Evolutionary conservation across 2,329 filamentous ascomycete species (phyloP), one percentile per base, ranked within the genome.

Genomic region (Apiospora malaysiana): DNA sequence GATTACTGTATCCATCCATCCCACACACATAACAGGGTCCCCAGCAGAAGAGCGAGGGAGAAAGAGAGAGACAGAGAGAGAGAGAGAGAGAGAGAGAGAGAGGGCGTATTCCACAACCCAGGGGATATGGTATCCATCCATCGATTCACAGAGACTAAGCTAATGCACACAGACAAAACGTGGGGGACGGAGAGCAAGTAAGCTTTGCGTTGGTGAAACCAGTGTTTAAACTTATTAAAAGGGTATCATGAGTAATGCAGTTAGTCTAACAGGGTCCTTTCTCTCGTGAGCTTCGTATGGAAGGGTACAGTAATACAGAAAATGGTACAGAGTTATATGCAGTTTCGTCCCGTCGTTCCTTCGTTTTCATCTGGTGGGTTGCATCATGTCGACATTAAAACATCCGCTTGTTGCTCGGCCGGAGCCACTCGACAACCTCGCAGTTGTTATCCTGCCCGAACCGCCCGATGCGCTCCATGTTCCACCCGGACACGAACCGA

Each of bases 401-500:
- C 25, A 68, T 68, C 32, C 66, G 32, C 43, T 21, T 32, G 25
- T 32, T 47, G 14, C 66, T 68, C 10, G 66, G 66, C 23, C 66
- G 25, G 18, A 68, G 32, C 66, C 66, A 47, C n/a, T 68, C 66
- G 43, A 68, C 66, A 18, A 27, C 43, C 2, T 68, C 25, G 43
- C 66, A 68, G 32, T 27, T 47, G n/a, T 68, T 18, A 12, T 68
- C 43, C 25, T 23, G 66, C 12, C 43, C 66, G 9, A 45, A 68
- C 25, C n/a, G 25, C 18, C 14, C 66, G 43, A 68, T 37, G 32
- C 46, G 42, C 16, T 47, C 66, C 43, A 68, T 47, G n/a, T 68
- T 68, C 66, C 66, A 68, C 25, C 66, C 66, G 37, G 43, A 46
- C 66, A 68, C 66, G 16, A 68, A 45, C 46, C 46, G 66, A 25